These are phyloP conservation scores for Pancytospora epiphaga DNA, from an alignment of 371 early-diverging fungal species.

Conservation along the genomic window DNA sequence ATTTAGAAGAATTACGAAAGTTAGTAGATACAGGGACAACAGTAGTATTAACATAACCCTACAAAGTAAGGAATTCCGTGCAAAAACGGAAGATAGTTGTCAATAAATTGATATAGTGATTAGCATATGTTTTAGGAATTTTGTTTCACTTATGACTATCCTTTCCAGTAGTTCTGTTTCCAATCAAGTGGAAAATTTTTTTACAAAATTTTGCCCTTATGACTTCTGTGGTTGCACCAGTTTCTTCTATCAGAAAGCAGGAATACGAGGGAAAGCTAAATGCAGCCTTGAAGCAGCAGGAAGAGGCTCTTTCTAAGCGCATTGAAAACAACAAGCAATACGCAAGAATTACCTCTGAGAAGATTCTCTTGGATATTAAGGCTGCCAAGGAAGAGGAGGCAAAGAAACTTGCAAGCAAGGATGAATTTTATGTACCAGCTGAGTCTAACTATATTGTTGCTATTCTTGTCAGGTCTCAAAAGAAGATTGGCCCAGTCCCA, in stretches of 20 bases:
- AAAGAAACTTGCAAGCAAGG: constrained; percentile 36
- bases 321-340: constrained; percentile 24
- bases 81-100: too few relatives aligned
- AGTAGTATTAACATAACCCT: too few relatives aligned
- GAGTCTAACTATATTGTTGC: constrained; percentile 58
- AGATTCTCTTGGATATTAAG: constrained; percentile 31
- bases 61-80: too few relatives aligned
- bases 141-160: too few relatives aligned
- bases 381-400: constrained; percentile 39
- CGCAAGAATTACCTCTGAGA: constrained; percentile 23
- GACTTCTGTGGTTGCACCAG: constrained; percentile 20
- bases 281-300: constrained; percentile 14
- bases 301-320: constrained; percentile 21
- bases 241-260: constrained; percentile 27
- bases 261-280: constrained; percentile 36
- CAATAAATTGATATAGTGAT: too few relatives aligned
- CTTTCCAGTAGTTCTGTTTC: too few relatives aligned
- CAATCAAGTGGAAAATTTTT: constrained; percentile 9
- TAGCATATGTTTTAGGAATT: too few relatives aligned
- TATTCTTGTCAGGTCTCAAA: constrained; percentile 76
- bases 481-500: constrained; percentile 95
- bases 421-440: constrained; percentile 53
- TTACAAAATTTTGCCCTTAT: constrained; percentile 28
- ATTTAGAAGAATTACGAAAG: too few relatives aligned
- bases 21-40: too few relatives aligned